phyloP scores from a whole-genome alignment of 306 rosid genomes.

The Medicago arabica region DNA sequence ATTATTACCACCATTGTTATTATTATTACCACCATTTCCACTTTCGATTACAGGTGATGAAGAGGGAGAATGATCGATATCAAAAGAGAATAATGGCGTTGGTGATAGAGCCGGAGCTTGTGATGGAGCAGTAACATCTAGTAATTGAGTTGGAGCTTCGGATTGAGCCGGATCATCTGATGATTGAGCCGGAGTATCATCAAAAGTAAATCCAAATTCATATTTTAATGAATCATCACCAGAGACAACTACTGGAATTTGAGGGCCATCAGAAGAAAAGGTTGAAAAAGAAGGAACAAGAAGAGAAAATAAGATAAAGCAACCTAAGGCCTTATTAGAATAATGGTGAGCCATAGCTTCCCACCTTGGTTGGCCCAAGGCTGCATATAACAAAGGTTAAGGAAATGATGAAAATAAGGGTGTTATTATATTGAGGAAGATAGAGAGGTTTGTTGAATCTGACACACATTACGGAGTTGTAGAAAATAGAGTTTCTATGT shows the following conservation, averaged over 20 bases:
- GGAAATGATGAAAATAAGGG: neutral
- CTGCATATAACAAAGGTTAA: slow-evolving; percentile 20
- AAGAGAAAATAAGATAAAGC: slow-evolving; percentile 35
- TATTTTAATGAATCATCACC: neutral
- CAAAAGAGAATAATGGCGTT: too few species aligned
- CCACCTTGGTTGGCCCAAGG: slow-evolving; percentile 64
- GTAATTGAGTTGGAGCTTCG: neutral
- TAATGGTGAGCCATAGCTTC: slow-evolving; percentile 51
- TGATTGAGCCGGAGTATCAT: too few species aligned
- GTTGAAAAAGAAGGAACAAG: slow-evolving; percentile 37
- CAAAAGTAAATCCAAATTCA: too few species aligned
- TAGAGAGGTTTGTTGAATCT: neutral
- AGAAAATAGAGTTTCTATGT: slow-evolving; percentile 12
- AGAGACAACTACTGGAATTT: neutral
- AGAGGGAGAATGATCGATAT: neutral
- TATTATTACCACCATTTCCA: neutral
- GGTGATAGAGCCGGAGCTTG: neutral
- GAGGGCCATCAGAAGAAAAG: slow-evolving; percentile 12
- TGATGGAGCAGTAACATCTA: neutral
- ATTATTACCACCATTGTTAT: too few species aligned
- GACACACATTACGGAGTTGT: slow-evolving; percentile 8
- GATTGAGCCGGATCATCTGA: too few species aligned
- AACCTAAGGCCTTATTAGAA: slow-evolving; percentile 51
- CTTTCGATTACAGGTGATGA: neutral
- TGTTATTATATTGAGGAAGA: slow-evolving; percentile 43